Evolutionary conservation across 208 protist species (phyloP), one percentile per base, ranked within the genome.

Genomic region (Leishmania aethiopica): DNA sequence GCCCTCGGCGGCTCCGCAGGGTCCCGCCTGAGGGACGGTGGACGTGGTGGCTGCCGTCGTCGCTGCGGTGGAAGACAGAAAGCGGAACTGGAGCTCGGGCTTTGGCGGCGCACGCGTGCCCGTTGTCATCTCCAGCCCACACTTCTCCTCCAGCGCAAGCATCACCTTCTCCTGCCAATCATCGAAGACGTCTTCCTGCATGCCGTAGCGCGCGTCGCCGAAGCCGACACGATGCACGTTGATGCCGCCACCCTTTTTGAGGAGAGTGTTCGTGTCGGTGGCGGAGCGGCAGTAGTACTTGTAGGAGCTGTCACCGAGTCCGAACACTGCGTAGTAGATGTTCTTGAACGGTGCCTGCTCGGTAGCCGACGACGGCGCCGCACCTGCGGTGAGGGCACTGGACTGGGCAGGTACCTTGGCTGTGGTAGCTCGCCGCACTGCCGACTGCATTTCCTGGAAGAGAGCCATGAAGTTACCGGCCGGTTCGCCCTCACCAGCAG

Each of bases 231-330:
- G 91, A 70, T 90, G 80, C 53, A 96, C 57, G 67, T 89, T 89
- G 6, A 64, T 81, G 49, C 79, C 93, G 19, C 93, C 93, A 62
- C 92, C 92, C 53, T 85, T 86, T n/a, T 90, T 84, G 51, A 95
- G 70, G 53, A 93, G 71, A 75, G 70, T 79, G 80, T 94, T 89
- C 11, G 91, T 83, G 69, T 86, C 78, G 25, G 86, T 81, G 17
- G 90, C 91, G 49, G 49, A 86, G 37, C 90, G 86, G 80, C 98
- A 96, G 84, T 96, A 99, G 86, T 99, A 95, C 84, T 99, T 98
- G 89, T 99, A 99, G n/a, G 98, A 98, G 45, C 85, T 97, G 80
- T 99, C 98, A 32, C 98, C 98, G 13, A 99, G 85, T 0, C 91
- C 96, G 83, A 99, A 99, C 1, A 99, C 92, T n/a, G 92, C 88